Evolutionary conservation across 441 rosid genomes (phyloP), one percentile per base, ranked within the genome.

Genomic region (Aquilaria agallochum): DNA sequence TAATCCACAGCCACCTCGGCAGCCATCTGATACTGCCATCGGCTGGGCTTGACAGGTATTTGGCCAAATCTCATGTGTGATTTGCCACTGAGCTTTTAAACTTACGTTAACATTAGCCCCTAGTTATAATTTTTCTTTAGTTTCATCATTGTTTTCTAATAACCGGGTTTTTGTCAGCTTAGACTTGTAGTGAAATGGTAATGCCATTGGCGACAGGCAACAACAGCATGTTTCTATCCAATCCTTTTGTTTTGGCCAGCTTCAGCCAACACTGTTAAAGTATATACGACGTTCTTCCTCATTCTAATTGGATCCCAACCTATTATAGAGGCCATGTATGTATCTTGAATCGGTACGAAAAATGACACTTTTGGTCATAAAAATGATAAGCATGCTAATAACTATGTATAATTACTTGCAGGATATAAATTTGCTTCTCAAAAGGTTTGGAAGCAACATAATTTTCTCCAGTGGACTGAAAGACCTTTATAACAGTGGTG

Each of bases 301-400:
- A 78, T 31, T 90, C 90, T 56, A 89, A 85, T 40, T 91, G 97
- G 97, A 68, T 83, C 68, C 75, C 87, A 13, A 73, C 95, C 9
- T 81, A 87, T 50, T 92, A 82, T 31, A 96, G 93, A 33, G 90
- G 93, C 68, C 84, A 76, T 62, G 92, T 86, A 66, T 44, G 77
- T 60, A 49, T 31, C 8, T 45, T 63, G 2, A 14, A 27, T 52
- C 6, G 30, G 7, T 1, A 14, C 14, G 31, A 52, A 52, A 4
- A 15, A 52, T 15, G 9, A 15, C 1, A 14, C 30, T 8, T 2
- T 52, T 52, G n/a, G 4, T 51, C 20, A 9, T 51, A 5, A 2
- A 9, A 51, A 12, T 20, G 20, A 20, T 20, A 20, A 0, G 20
- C 20, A 20, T 20, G 20, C 20, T 20, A 20, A 20, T 20, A 20